Evolutionary conservation across 2,329 filamentous ascomycete species (phyloP), one percentile per base, ranked within the genome.

Genomic region (Ophiostoma quercus): DNA sequence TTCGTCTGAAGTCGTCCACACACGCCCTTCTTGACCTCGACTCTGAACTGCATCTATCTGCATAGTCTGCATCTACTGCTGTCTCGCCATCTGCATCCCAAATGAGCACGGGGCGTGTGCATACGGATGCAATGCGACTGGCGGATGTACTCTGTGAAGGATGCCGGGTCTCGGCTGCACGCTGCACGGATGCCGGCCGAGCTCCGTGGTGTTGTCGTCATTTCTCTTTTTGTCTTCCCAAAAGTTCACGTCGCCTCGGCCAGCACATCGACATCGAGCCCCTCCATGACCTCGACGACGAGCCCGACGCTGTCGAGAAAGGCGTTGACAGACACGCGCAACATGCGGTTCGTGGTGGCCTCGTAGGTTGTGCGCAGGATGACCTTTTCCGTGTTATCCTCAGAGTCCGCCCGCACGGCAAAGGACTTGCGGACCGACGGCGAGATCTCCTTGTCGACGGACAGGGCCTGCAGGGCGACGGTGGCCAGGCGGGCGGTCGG

Each of bases 291-390:
- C 69, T 93, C 91, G 60, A 97, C 79, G 0, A 97, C 90, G 5
- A 97, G 87, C 68, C 88, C 87, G 70, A 97, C 79, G 74, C 90
- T 96, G 76, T 98, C 94, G 84, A 98, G 93, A 79, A 97, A 97
- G 11, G 93, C 92, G 80, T 98, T 98, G 70, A 97, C 94, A 2
- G 94, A 92, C 2, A 99, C 95, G 63, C 95, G 89, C 71, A 99
- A 84, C 94, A 98, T 98, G 74, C 95, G 90, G 78, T 97, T 97
- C 25, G 95, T 98, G 0, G 92, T 92, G 1, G 95, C 95, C 69
- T 84, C 86, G 80, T 98, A 98, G 71, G 90, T 85, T 11, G 92
- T 90, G 71, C 85, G 84, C 67, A 98, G 82, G 4, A 94, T 79
- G 29, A 76, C 79, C 37, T 76, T 79, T 22, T 78, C 76, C 51